Conservation (phyloP, 768 basidiomycete species). For the Psilocybe azurescens region DNA sequence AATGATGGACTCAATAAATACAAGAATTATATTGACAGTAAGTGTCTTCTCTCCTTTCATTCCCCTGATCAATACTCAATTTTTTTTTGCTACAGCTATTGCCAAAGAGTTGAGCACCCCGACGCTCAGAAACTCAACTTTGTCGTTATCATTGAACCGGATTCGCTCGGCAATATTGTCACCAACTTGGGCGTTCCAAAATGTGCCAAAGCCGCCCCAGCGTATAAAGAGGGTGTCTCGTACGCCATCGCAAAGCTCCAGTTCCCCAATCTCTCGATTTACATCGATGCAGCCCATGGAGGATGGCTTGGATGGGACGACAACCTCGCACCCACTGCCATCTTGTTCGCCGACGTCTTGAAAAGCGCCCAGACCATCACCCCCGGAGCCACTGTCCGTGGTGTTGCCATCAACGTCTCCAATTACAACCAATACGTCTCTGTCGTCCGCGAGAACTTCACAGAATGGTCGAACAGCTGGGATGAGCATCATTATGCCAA, state of each 20-base stretch:
- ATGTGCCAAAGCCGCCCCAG: conserved; percentile 35
- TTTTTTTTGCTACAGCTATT: conserved; percentile 18
- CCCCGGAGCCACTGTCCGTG: conserved; percentile 32
- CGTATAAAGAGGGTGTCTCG: conserved; percentile 29
- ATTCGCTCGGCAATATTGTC: conserved; percentile 38
- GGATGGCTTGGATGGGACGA: conserved; percentile 39
- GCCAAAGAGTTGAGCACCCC: conserved; percentile 20
- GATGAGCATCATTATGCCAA: conserved; percentile 37
- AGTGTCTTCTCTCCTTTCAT: background rate
- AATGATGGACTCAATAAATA: conserved; percentile 36
- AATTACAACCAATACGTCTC: conserved; percentile 40
- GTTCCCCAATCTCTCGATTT: conserved; percentile 31
- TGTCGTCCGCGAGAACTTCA: conserved; percentile 27
- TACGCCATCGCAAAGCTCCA: conserved; percentile 35
- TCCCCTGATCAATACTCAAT: background rate
- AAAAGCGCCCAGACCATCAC: conserved; percentile 29
- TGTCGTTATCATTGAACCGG: conserved; percentile 35
- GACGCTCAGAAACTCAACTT: conserved; percentile 30
- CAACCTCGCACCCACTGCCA: conserved; percentile 35
- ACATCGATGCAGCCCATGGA: conserved; percentile 38
- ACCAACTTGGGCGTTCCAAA: conserved; percentile 32
- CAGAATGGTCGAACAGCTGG: conserved; percentile 31
- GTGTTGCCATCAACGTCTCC: conserved; percentile 36
- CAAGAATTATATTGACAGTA: conserved; percentile 34
- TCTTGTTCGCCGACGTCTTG: conserved; percentile 34